These are phyloP conservation scores for Suhomyces wounanorum DNA, from an alignment of 1,139 yeast species.

Conservation along the genomic window DNA sequence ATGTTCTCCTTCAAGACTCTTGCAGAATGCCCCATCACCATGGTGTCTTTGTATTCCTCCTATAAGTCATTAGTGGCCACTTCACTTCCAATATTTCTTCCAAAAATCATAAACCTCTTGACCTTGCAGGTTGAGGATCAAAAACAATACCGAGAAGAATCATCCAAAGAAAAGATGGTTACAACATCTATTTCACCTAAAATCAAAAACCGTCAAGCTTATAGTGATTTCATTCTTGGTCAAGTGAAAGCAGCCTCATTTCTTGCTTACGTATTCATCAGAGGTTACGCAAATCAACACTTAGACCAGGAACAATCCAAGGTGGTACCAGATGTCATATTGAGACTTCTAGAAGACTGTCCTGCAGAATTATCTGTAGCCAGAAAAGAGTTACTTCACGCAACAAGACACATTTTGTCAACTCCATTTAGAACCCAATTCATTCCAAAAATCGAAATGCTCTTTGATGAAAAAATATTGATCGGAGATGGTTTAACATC, in stretches of 20 bases:
- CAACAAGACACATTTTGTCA: constrained; percentile 89
- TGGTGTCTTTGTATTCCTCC: constrained; percentile 87
- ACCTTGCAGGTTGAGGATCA: constrained; percentile 68
- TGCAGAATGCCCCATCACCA: constrained; percentile 96
- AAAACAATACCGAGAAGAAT: constrained; percentile 49
- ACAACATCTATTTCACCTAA: constrained; percentile 57
- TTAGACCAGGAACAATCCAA: constrained; percentile 64
- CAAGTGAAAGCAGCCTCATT: constrained; percentile 97
- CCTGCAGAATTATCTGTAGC: constrained; percentile 96
- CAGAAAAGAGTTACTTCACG: constrained; percentile 88
- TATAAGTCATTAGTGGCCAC: constrained; percentile 75
- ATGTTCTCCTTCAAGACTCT: constrained; percentile 85
- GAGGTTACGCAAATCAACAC: constrained; percentile 74
- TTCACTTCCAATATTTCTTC: constrained; percentile 75
- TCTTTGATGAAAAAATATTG: constrained; percentile 83
- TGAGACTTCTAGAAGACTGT: constrained; percentile 87
- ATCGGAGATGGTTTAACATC: constrained; percentile 94
- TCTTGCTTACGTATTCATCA: constrained; percentile 84
- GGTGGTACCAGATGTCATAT: constrained; percentile 81
- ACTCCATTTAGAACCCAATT: constrained; percentile 84
- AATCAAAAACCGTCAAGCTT: constrained; percentile 76
- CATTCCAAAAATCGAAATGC: constrained; percentile 78
- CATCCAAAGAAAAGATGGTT: constrained; percentile 61
- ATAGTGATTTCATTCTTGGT: constrained; percentile 88
- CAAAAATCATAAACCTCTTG: constrained; percentile 76